A percentile compares a stretch with the other conserved stretches of the same genome.
These are phyloP conservation scores for Phylloporus sp. DNA, from an alignment of 768 basidiomycete genomes.

Conservation along the genomic window DNA sequence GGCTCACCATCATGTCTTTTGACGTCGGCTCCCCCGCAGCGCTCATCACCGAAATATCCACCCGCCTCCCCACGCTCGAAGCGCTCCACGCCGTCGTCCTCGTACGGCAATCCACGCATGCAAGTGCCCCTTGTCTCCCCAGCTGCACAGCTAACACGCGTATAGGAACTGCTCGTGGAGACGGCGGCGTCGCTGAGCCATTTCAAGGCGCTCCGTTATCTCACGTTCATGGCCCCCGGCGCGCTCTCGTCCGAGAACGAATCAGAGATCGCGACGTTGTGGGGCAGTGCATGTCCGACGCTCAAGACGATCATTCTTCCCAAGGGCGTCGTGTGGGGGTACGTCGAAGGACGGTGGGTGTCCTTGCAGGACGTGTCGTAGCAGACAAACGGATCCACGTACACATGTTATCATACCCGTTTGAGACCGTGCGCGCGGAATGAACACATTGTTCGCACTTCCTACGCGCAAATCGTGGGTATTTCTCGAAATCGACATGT, in stretches of 20 bases:
- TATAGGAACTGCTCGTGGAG: slow-evolving; percentile 41
- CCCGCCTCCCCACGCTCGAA: slow-evolving; percentile 46
- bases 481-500: too few relatives aligned
- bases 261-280: slow-evolving; percentile 45
- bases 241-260: slow-evolving; percentile 34
- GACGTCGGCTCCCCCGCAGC: slow-evolving; percentile 42
- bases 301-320: slow-evolving; percentile 62
- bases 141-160: neutral
- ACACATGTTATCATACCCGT: too few relatives aligned
- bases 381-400: too few relatives aligned
- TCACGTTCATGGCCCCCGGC: slow-evolving; percentile 56
- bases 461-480: too few relatives aligned
- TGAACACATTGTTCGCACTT: too few relatives aligned
- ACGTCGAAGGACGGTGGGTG: slow-evolving; percentile 22
- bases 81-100: slow-evolving; percentile 59
- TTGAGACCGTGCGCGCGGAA: too few relatives aligned
- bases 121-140: slow-evolving; percentile 24
- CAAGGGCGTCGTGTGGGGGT: slow-evolving; percentile 58
- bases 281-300: slow-evolving; percentile 56
- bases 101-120: slow-evolving; percentile 43
- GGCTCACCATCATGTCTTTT: slow-evolving; percentile 57
- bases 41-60: slow-evolving; percentile 45
- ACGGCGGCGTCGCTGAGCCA: slow-evolving; percentile 35
- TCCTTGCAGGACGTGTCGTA: slow-evolving; percentile 18
- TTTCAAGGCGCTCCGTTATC: slow-evolving; percentile 44